A percentile compares a stretch with the other conserved stretches of the same genome.
These are phyloP conservation scores for Epichloe baconii DNA, from an alignment of 2,329 filamentous ascomycete genomes.

Conservation along the genomic window DNA sequence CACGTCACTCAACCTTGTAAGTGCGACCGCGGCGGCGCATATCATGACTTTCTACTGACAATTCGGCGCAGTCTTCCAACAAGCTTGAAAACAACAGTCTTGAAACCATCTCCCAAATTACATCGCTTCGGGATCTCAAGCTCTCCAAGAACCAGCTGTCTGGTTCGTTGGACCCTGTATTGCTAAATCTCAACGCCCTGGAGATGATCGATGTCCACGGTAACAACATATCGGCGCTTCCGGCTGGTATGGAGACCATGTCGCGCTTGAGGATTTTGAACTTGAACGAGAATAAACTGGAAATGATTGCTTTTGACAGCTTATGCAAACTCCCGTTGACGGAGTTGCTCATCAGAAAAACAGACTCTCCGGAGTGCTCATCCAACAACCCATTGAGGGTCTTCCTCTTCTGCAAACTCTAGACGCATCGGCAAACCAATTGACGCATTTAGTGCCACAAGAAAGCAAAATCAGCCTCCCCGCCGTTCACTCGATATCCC, in stretches of 20 bases:
- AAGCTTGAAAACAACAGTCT: slow-evolving; percentile 60
- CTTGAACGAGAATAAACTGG: slow-evolving; percentile 65
- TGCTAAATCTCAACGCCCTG: slow-evolving; percentile 53
- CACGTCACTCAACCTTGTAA: slow-evolving; percentile 69
- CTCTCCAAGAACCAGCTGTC: slow-evolving; percentile 65
- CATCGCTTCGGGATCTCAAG: slow-evolving; percentile 63
- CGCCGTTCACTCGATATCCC: slow-evolving; percentile 55
- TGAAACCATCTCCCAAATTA: slow-evolving; percentile 60
- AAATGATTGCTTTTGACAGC: slow-evolving; percentile 54
- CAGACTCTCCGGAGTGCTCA: slow-evolving; percentile 57
- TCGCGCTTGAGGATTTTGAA: slow-evolving; percentile 62
- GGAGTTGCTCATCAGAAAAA: slow-evolving; percentile 67
- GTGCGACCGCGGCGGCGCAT: slow-evolving; percentile 14
- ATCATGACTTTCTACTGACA: slow-evolving; percentile 10
- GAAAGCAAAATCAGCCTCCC: slow-evolving; percentile 47
- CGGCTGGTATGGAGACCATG: slow-evolving; percentile 53
- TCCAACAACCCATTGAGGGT: slow-evolving; percentile 45
- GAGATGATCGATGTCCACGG: slow-evolving; percentile 71
- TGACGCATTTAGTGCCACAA: slow-evolving; percentile 39
- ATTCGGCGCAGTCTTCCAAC: slow-evolving; percentile 54
- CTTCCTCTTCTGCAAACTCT: slow-evolving; percentile 58
- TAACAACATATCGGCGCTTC: slow-evolving; percentile 64
- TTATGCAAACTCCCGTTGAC: slow-evolving; percentile 56
- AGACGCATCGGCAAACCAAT: slow-evolving; percentile 64
- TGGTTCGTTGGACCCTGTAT: slow-evolving; percentile 50